phyloP scores from a whole-genome alignment of 2,329 filamentous ascomycete species.

The Nothophaeocryptopus gaeumannii region DNA sequence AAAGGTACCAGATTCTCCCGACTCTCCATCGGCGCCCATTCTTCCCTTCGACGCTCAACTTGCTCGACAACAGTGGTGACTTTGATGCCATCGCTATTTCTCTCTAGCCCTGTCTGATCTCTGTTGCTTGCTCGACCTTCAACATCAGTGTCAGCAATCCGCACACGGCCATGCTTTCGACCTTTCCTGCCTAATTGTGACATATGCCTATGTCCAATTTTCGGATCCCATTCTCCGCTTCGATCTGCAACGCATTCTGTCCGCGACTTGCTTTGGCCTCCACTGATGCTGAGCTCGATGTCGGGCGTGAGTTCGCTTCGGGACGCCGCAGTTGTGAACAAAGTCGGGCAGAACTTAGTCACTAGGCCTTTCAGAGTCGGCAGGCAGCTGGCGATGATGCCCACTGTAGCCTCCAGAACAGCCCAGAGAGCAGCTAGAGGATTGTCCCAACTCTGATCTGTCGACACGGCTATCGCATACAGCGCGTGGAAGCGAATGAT shows the following conservation, averaged over 20 bases:
- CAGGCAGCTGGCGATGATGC: constrained; percentile 27
- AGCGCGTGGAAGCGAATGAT: constrained; percentile 25
- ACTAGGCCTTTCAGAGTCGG: constrained; percentile 26
- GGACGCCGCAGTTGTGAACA: constrained; percentile 4
- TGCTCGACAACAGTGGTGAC: constrained; percentile 11
- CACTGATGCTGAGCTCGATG: constrained; percentile 3
- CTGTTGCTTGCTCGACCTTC: background rate
- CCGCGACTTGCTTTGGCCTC: background rate
- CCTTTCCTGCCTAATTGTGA: background rate
- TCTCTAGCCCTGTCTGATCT: background rate
- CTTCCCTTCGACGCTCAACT: constrained; percentile 1
- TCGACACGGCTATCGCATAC: constrained; percentile 21
- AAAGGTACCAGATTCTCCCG: constrained; percentile 2
- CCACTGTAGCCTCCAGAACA: constrained; percentile 26
- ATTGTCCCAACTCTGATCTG: constrained; percentile 27
- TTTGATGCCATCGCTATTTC: constrained; percentile 3
- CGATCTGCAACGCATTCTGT: background rate
- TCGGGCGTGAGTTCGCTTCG: background rate
- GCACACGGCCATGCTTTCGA: background rate
- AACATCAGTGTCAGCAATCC: background rate
- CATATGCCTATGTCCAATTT: background rate
- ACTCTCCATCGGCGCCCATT: background rate
- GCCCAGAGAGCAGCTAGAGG: constrained; percentile 24
- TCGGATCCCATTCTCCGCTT: background rate
- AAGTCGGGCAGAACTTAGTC: constrained; percentile 18